Base-by-base conservation (phyloP, 306 rosid genomes). In the Alnus rubra region DNA sequence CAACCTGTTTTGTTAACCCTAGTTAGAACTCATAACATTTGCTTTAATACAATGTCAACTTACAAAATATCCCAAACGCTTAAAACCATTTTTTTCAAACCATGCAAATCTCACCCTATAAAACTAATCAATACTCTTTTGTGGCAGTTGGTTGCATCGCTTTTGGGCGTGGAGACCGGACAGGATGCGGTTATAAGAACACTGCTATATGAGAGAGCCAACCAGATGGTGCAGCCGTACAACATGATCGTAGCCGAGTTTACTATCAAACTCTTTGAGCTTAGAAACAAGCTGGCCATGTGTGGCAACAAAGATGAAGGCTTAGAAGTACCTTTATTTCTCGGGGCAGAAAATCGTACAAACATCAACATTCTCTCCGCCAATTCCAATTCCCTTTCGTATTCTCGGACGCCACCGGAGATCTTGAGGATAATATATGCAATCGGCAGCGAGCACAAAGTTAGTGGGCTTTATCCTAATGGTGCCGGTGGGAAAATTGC, bases 231-330 rank as follows among this genome's bases (percentile, higher is more conserved):
- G 74, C 5, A 1, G 9, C 86, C 86, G 1, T 82, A 82, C 31
- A 1, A 15, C 7, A 23, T 82, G 9, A 82, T 77, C 0, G 86
- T 86, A 47, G 88, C 88, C 6, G 11, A 73, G 5, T 73, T 79
- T 62, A 69, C 86, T 0, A 62, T 42, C 63, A 30, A 14, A 1
- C 72, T 80, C 47, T 76, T 80, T 1, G n/a, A 0, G 69, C 77
- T 71, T 0, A 68, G 74, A 18, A 85, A 79, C 80, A 37, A n/a
- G 58, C 67, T 85, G 2, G 82, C 11, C 12, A 72, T 3, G 39
- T 76, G 82, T 51, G 88, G 83, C 7, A 55, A 33, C 55, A 75
- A 78, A 78, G 85, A 84, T 14, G 85, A 81, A 81, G 88, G 88
- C 11, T 10, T 81, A 7, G 4, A 18, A 9, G 85, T 75, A 3